phyloP scores from a whole-genome alignment of 2,329 filamentous ascomycete species.

The Cladophialophora psammophila region DNA sequence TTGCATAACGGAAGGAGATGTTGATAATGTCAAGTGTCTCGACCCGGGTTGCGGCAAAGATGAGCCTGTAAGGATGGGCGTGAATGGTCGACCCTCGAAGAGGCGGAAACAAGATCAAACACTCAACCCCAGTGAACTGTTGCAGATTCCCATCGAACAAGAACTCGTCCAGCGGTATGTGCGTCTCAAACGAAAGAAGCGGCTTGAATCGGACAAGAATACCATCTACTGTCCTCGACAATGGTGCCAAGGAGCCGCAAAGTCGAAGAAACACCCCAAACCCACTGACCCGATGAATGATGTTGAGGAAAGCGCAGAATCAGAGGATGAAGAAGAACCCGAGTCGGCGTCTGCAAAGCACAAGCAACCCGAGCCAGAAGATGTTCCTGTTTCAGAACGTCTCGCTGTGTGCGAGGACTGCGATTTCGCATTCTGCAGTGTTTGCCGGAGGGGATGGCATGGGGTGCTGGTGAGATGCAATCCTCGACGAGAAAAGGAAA shows the following conservation, averaged over 20 bases:
- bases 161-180: slow-evolving; percentile 85
- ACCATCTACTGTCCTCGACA: slow-evolving; percentile 90
- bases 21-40: slow-evolving; percentile 80
- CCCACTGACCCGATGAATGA: slow-evolving; percentile 70
- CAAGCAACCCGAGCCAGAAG: slow-evolving; percentile 47
- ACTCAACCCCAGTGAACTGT: slow-evolving; percentile 81
- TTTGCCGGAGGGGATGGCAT: slow-evolving; percentile 86
- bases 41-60: slow-evolving; percentile 77
- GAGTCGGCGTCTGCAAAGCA: slow-evolving; percentile 40
- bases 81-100: slow-evolving; percentile 45
- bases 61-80: slow-evolving; percentile 41
- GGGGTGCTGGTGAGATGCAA: slow-evolving; percentile 78
- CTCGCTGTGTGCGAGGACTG: slow-evolving; percentile 89
- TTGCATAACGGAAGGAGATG: slow-evolving; percentile 84
- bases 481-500: slow-evolving; percentile 70
- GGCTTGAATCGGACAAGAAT: slow-evolving; percentile 87
- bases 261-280: slow-evolving; percentile 75
- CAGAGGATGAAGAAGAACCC: slow-evolving; percentile 61
- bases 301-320: slow-evolving; percentile 42
- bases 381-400: slow-evolving; percentile 66
- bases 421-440: slow-evolving; percentile 82
- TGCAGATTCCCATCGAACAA: slow-evolving; percentile 75
- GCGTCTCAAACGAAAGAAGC: slow-evolving; percentile 87
- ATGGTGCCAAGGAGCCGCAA: slow-evolving; percentile 91
- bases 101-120: slow-evolving; percentile 70